Percentiles rank a stretch among this genome's conserved stretches.
phyloP scores from a whole-genome alignment of 2,329 filamentous ascomycete species.

The Ploettnerulaceae sp. region DNA sequence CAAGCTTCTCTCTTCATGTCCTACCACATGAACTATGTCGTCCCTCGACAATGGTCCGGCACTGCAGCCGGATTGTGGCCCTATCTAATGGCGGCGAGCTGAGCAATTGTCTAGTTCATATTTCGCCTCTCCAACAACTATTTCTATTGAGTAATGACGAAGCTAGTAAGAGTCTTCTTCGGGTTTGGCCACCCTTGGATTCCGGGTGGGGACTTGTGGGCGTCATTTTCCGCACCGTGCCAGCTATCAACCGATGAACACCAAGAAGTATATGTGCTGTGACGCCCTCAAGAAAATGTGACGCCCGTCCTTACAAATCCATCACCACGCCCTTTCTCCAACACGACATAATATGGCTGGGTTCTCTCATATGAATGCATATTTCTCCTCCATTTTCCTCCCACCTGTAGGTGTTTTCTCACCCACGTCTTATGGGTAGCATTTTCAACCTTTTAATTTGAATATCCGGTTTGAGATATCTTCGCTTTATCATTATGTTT shows the following conservation, averaged over 20 bases:
- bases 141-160: slow-evolving; percentile 10
- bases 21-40: not conserved
- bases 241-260: not conserved
- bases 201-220: not conserved
- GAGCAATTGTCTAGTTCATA: slow-evolving; percentile 1
- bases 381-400: not conserved
- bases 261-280: slow-evolving; percentile 12
- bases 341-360: slow-evolving; percentile 6
- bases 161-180: slow-evolving; percentile 7
- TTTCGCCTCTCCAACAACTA: not conserved
- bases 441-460: not conserved
- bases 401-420: not conserved
- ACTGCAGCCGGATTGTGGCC: not conserved
- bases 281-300: slow-evolving; percentile 14
- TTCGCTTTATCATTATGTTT: not conserved
- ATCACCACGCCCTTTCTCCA: not conserved
- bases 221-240: slow-evolving; percentile 6
- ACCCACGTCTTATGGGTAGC: not conserved
- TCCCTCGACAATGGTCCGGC: not conserved
- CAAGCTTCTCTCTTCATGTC: not conserved
- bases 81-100: not conserved
- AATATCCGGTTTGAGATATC: not conserved
- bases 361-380: not conserved
- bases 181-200: slow-evolving; percentile 1
- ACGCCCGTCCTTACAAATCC: slow-evolving; percentile 12